Evolutionary conservation across 2,329 filamentous ascomycete genomes (phyloP), one percentile per base, ranked within the genome.

Genomic region (Gnomoniopsis smithogilvyi): DNA sequence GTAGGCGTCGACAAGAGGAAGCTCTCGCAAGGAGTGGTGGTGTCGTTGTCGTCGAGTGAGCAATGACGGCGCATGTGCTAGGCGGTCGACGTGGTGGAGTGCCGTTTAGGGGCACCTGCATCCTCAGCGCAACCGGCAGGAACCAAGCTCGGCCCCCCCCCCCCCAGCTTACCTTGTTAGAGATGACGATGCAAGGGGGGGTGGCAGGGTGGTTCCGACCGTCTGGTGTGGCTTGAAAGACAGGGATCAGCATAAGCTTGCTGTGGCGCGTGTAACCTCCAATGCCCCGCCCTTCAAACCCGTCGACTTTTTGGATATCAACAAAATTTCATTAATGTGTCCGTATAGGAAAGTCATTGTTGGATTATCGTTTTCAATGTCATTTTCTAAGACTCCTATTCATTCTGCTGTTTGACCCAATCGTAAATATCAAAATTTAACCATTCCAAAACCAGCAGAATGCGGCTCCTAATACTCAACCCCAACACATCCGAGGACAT

Each of bases 401-500:
- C n/a, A n/a, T n/a, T n/a, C n/a, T n/a, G n/a, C n/a, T n/a, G n/a
- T n/a, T n/a, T n/a, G n/a, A n/a, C n/a, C n/a, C n/a, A n/a, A n/a
- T n/a, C n/a, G n/a, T n/a, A n/a, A n/a, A 30, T 8, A 30, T 4
- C 4, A 30, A 30, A 30, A 8, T 21, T 19, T 19, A 11, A 24
- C 26, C 10, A 10, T 10, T 19, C 8, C n/a, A n/a, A 50, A 10
- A n/a, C 30, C 22, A 22, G 33, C 60, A 65, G 64, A 26, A 74
- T 73, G 63, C 79, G 72, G 62, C 85, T 93, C 63, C 79, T 94
- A 45, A 77, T 94, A 62, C 80, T 94, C 66, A 94, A 95, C 68
- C 90, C 91, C 36, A 95, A 95, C 74, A 92, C 89, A 2, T 91
- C 87, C 1, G 66, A 75, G 58, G 76, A 79, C 57, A 94, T 94